These are phyloP conservation scores for Paraleonurus japonicus DNA, from an alignment of 257 asterid genomes.

Conservation along the genomic window DNA sequence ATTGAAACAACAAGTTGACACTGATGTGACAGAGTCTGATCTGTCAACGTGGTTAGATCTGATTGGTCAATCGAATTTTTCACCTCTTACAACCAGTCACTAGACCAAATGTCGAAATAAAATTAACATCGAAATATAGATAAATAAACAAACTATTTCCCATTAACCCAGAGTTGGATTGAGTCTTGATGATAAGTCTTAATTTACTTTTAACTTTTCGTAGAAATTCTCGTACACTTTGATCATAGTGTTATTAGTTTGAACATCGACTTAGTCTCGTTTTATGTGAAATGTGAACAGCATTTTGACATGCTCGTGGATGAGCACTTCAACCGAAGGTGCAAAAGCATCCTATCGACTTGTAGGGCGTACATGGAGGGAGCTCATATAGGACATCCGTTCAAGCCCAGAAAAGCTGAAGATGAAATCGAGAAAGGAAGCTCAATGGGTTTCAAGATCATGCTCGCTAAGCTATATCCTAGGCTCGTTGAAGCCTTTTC, in stretches of 20 bases:
- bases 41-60: no score
- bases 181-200: neutral
- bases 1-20: no score
- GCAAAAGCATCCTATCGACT: conserved; percentile 56
- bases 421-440: conserved; percentile 48
- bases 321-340: conserved; percentile 64
- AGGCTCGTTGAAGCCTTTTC: conserved; percentile 73
- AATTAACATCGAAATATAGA: no score
- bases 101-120: no score
- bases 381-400: conserved; percentile 66
- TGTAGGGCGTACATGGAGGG: conserved; percentile 82
- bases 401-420: conserved; percentile 28
- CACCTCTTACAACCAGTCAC: no score
- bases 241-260: neutral
- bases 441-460: conserved; percentile 87
- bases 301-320: conserved; percentile 79
- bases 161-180: neutral
- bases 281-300: conserved; percentile 40
- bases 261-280: neutral
- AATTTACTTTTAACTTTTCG: neutral
- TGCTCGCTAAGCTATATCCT: conserved; percentile 74
- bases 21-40: no score
- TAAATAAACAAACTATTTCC: no score
- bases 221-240: neutral
- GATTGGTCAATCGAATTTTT: no score